phyloP scores from a whole-genome alignment of 306 rosid species.

The Gastrolobium bilobum region DNA sequence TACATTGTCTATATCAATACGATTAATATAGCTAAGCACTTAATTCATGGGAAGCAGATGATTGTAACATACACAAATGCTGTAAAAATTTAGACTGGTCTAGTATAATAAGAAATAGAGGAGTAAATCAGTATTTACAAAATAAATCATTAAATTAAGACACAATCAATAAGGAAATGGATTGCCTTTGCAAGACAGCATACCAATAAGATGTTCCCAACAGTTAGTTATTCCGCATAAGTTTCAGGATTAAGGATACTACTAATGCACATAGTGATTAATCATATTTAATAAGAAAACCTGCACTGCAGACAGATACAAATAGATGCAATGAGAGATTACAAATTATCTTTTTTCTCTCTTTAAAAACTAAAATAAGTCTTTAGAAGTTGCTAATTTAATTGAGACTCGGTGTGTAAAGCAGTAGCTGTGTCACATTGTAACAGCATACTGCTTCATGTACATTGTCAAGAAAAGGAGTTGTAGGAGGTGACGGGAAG shows the following conservation, averaged over 20 bases:
- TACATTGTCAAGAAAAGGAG: background rate
- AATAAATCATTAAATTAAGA: conserved; percentile 1
- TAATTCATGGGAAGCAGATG: conserved; percentile 6
- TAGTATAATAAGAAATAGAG: background rate
- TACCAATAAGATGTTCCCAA: background rate
- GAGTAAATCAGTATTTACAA: background rate
- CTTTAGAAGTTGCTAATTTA: background rate
- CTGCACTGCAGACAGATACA: background rate
- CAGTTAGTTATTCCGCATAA: background rate
- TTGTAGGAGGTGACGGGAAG: background rate
- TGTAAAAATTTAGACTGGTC: background rate
- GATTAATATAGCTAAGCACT: background rate
- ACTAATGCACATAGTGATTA: background rate
- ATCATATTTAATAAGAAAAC: background rate
- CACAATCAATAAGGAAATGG: background rate
- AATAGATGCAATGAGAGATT: background rate
- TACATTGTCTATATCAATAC: background rate
- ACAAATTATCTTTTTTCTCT: too few species aligned
- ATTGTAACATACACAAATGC: background rate
- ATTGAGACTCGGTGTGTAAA: background rate
- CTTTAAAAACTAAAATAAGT: background rate
- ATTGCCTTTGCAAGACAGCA: background rate
- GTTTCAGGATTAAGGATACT: background rate
- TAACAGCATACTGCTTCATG: background rate
- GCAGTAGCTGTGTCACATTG: background rate